Conservation (phyloP, 305 asterid genomes). For the Solanum hybrid region DNA sequence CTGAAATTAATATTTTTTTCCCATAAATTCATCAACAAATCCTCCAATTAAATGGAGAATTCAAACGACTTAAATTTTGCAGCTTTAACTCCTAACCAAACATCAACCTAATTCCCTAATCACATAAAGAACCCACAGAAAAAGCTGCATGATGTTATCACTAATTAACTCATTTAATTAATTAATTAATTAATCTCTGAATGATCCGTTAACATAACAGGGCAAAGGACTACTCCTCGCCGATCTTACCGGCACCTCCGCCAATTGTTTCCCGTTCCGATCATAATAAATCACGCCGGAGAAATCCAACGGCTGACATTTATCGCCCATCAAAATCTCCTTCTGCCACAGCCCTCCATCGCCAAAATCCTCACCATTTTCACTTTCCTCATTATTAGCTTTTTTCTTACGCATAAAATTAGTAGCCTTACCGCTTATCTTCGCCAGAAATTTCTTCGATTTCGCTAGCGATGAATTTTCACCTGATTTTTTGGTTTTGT, state of each 20-base stretch:
- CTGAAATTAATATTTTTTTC: neutral
- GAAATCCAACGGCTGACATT: conserved; percentile 30
- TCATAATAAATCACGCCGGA: conserved; percentile 32
- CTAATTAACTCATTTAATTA: neutral
- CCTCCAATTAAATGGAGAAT: neutral
- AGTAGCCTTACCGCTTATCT: conserved; percentile 9
- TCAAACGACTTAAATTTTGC: neutral
- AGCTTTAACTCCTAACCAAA: neutral
- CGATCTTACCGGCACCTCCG: conserved; percentile 23
- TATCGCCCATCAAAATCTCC: conserved; percentile 25
- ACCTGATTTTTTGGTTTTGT: neutral
- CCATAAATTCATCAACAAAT: neutral
- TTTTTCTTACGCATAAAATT: conserved; percentile 1
- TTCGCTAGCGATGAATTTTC: conserved; percentile 6
- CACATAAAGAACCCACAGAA: neutral
- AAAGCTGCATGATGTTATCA: neutral
- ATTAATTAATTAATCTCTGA: neutral
- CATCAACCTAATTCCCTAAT: neutral
- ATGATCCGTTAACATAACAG: neutral
- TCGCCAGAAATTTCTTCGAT: conserved; percentile 9
- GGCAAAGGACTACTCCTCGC: conserved; percentile 28
- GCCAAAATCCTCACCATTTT: conserved; percentile 8
- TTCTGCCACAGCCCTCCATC: conserved; percentile 26
- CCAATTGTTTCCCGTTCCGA: conserved; percentile 6
- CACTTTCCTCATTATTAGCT: neutral